phyloP scores from a whole-genome alignment of 495 filamentous ascomycete genomes.

The Trichoderma asperelloides region DNA sequence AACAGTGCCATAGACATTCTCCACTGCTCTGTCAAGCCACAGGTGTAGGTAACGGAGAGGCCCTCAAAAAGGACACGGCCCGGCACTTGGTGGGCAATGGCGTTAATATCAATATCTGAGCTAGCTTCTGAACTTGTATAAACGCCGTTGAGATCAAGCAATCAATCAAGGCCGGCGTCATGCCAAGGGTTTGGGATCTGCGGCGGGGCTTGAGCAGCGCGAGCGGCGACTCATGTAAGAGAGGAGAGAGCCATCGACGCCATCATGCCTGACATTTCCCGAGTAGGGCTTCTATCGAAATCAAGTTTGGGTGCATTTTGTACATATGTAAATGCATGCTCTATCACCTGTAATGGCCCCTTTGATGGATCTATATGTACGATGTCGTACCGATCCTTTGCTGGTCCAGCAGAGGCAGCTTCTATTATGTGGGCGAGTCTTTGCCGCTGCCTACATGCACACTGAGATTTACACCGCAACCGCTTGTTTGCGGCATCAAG shows the following conservation, averaged over 20 bases:
- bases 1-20: not conserved
- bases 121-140: not conserved
- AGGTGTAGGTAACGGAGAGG: no score
- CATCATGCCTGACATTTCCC: not conserved
- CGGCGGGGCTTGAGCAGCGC: not conserved
- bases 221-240: not conserved
- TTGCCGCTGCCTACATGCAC: no score
- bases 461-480: no score
- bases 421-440: not conserved
- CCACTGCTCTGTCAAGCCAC: not conserved
- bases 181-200: not conserved
- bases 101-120: not conserved
- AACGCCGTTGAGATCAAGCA: not conserved
- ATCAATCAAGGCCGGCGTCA: constrained; percentile 1
- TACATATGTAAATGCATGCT: not conserved
- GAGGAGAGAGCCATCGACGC: constrained; percentile 1
- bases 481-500: no score
- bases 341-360: not conserved
- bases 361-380: not conserved
- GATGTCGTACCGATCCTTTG: not conserved
- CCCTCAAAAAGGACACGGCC: not conserved
- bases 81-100: not conserved
- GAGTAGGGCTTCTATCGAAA: not conserved
- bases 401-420: not conserved
- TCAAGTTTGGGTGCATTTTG: not conserved